phyloP scores from a whole-genome alignment of 2,329 filamentous ascomycete species.

The Aspergillus sp. region DNA sequence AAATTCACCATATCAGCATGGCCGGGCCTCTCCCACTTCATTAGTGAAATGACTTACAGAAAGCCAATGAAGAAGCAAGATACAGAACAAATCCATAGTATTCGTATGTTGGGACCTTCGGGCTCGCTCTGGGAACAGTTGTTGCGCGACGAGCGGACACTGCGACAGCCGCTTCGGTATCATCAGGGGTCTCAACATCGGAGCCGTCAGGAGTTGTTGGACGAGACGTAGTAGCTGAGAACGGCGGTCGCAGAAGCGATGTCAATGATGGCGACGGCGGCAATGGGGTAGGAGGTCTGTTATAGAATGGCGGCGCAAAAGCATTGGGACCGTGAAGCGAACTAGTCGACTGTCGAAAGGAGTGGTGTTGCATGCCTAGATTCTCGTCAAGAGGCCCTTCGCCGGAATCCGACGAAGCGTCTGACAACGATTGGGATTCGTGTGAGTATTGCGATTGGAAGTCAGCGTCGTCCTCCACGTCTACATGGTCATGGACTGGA shows the following conservation, averaged over 20 bases:
- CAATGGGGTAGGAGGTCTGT: constrained; percentile 86
- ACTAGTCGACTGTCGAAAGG: constrained; percentile 35
- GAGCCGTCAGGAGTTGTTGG: constrained; percentile 89
- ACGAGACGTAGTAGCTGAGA: constrained; percentile 64
- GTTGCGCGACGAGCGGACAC: constrained; percentile 53
- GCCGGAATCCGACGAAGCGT: constrained; percentile 27
- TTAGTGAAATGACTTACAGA: constrained; percentile 49
- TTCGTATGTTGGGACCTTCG: constrained; percentile 97
- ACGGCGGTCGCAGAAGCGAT: constrained; percentile 70
- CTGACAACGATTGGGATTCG: constrained; percentile 32
- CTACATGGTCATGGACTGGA: constrained; percentile 21
- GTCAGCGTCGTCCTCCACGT: constrained; percentile 36
- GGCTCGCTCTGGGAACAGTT: constrained; percentile 73
- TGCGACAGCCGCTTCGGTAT: constrained; percentile 55
- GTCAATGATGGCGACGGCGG: constrained; percentile 90
- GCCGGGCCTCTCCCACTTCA: too few species aligned
- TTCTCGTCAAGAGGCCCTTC: constrained; percentile 22
- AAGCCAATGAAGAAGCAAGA: constrained; percentile 75
- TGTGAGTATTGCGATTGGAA: constrained; percentile 42
- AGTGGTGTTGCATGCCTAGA: constrained; percentile 25
- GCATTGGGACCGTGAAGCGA: constrained; percentile 38
- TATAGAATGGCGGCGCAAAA: constrained; percentile 87
- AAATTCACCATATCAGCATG: not conserved
- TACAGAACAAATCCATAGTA: constrained; percentile 99
- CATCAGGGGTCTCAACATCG: constrained; percentile 66